Evolutionary conservation across 768 basidiomycete species (phyloP), one percentile per base, ranked within the genome.

Genomic region (Phaeotremella skinneri): DNA sequence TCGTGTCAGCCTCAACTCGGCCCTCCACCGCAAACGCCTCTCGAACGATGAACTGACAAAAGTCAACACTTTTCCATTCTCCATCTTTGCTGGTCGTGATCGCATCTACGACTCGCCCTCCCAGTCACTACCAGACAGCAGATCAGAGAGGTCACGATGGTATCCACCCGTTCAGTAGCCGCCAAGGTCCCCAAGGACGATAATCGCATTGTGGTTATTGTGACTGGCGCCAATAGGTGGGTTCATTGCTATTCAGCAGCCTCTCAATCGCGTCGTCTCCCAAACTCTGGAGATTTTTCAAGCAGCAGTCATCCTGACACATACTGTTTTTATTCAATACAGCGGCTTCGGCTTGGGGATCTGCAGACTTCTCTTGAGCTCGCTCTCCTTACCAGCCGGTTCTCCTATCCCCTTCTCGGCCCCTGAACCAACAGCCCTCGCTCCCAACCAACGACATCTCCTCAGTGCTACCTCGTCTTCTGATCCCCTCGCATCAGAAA

Each of bases 181-280:
- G 29, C 20, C n/a, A 30, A 17, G 7, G 23, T 47, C 11, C 9
- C 25, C 2, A 20, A 51, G 31, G 63, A 68, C 50, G 56, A 63
- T 32, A 73, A 72, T 26, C 27, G 76, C 54, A 63, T 75, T 20
- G 70, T 77, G n/a, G 66, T 63, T 2, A 66, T 73, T 6, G 74
- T 78, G 17, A 78, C 78, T 0, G 78, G 78, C 21, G 74, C 78
- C 37, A 78, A 78, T 55, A 71, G 70, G 76, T 77, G 42, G 56
- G 68, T 53, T 20, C 23, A 4, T 9, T 14, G n/a, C 25, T 29
- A 6, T 25, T 30, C 26, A 32, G 13, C 11, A 50, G 21, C 14
- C 49, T 48, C 21, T n/a, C 23, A 6, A 13, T 25, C 31, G 29
- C 23, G 39, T 5, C 21, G 27, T 26, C 2, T 6, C 9, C 34